phyloP scores from a whole-genome alignment of 2,329 filamentous ascomycete species.

The Pseudogymnoascus verrucosus region DNA sequence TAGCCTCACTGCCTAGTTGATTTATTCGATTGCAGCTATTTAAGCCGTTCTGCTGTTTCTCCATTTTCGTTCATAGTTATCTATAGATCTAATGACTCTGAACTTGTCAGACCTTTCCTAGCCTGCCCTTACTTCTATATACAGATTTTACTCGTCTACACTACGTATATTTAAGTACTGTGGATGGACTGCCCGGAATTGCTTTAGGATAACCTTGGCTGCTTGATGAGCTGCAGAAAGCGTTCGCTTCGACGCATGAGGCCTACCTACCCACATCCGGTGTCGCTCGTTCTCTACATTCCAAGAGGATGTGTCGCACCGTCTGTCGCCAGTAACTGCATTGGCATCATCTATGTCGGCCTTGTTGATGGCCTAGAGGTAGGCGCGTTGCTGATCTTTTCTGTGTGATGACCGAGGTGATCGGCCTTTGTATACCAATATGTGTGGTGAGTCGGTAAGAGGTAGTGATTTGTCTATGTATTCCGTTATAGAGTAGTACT shows the following conservation, averaged over 20 bases:
- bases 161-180: background rate
- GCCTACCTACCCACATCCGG: constrained; percentile 20
- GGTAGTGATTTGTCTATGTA: background rate
- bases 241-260: background rate
- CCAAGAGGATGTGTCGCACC: constrained; percentile 23
- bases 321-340: constrained; percentile 12
- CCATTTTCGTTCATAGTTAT: background rate
- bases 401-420: constrained; percentile 23
- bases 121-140: background rate
- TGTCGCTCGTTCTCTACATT: constrained; percentile 26
- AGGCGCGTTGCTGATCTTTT: constrained; percentile 24
- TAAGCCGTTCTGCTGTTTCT: background rate
- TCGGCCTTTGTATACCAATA: constrained; percentile 14
- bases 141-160: background rate
- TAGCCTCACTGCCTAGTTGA: background rate
- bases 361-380: constrained; percentile 26
- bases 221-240: background rate
- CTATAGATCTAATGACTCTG: background rate
- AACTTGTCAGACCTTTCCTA: background rate
- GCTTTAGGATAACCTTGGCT: background rate
- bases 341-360: constrained; percentile 26
- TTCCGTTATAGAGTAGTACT: background rate
- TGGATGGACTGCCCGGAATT: background rate
- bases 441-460: background rate
- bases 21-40: too few relatives aligned